Conservation (phyloP, 2,329 filamentous ascomycete genomes). For the Fusarium pseudoanthophilum region DNA sequence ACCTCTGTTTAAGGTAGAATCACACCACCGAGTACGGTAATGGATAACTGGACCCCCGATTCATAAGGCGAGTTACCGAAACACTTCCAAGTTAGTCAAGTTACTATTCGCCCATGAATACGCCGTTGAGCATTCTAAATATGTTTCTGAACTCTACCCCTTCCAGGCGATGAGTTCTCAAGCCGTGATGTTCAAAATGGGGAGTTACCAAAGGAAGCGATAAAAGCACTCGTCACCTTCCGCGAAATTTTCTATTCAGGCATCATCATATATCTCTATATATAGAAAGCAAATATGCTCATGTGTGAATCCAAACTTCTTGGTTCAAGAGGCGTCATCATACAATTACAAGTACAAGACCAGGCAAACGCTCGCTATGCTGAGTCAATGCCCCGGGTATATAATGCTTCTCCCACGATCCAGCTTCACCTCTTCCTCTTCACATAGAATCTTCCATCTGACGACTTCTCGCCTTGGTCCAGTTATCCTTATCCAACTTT, state of each 20-base stretch:
- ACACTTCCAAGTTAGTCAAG: background rate
- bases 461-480: constrained; percentile 71
- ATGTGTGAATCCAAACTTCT: constrained; percentile 14
- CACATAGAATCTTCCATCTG: constrained; percentile 77
- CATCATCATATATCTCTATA: constrained; percentile 5
- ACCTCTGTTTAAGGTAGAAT: background rate
- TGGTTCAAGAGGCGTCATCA: constrained; percentile 24
- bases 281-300: constrained; percentile 12
- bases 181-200: too few species aligned
- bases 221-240: too few species aligned
- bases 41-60: background rate
- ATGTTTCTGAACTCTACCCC: background rate
- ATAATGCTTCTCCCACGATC: constrained; percentile 41
- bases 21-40: background rate
- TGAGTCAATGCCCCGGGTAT: constrained; percentile 45
- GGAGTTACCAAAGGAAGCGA: background rate
- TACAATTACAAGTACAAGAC: constrained; percentile 36
- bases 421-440: constrained; percentile 27
- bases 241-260: background rate
- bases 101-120: background rate
- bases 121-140: background rate
- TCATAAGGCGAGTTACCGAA: background rate
- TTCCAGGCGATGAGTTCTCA: background rate
- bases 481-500: constrained; percentile 71
- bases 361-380: constrained; percentile 45